phyloP scores from a whole-genome alignment of 2,329 filamentous ascomycete species.

The Talaromyces piceae region DNA sequence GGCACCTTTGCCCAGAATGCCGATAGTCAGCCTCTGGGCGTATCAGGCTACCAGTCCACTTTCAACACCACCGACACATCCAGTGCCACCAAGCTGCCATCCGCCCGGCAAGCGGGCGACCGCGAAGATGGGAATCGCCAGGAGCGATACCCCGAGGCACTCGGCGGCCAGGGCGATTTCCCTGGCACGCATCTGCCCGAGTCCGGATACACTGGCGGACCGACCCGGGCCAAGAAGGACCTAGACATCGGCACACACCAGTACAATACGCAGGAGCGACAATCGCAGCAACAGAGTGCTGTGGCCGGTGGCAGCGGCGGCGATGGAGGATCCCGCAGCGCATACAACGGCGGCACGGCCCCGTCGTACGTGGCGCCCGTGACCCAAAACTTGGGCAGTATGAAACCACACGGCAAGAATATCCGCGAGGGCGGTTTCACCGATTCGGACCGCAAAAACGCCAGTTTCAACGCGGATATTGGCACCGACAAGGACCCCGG shows the following conservation, averaged over 20 bases:
- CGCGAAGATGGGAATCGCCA: conserved; percentile 39
- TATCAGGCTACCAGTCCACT: conserved; percentile 47
- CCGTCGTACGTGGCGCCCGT: conserved; percentile 34
- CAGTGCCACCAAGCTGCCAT: conserved; percentile 43
- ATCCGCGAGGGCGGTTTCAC: conserved; percentile 43
- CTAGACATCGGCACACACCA: conserved; percentile 17
- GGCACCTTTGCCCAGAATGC: conserved; percentile 58
- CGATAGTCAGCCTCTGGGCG: conserved; percentile 42
- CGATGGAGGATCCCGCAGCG: conserved; percentile 21
- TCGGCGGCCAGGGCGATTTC: conserved; percentile 32
- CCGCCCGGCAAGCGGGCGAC: conserved; percentile 40
- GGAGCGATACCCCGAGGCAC: conserved; percentile 35
- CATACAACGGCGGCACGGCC: conserved; percentile 24
- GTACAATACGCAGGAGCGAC: conserved; percentile 16
- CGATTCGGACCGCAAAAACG: conserved; percentile 36
- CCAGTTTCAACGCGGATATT: conserved; percentile 46
- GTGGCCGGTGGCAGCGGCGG: conserved; percentile 12
- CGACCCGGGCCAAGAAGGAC: conserved; percentile 24
- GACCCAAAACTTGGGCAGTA: conserved; percentile 17
- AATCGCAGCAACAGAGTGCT: conserved; percentile 1
- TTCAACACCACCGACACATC: conserved; percentile 51
- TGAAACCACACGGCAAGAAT: conserved; percentile 46
- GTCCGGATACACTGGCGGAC: conserved; percentile 29
- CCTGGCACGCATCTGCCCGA: conserved; percentile 27
- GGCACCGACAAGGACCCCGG: conserved; percentile 51